These are phyloP conservation scores for Stephania cephalantha DNA, from an alignment of 164 flowering plant species.

Conservation along the genomic window DNA sequence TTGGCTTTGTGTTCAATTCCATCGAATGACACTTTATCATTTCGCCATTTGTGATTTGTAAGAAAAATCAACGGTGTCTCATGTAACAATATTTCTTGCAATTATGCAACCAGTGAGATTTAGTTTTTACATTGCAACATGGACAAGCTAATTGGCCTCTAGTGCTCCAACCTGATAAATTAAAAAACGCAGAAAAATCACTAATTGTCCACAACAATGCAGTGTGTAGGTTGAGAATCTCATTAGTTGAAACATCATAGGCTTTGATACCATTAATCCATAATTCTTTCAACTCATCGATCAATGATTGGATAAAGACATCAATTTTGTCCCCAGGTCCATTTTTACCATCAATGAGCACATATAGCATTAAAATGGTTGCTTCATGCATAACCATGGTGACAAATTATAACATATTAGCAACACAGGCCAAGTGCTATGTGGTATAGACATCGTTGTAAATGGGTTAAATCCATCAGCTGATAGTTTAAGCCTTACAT, in stretches of 20 bases:
- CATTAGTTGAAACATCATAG: neutral
- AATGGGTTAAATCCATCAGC: no score
- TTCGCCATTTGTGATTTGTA: no score
- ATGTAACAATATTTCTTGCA: neutral
- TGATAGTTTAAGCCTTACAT: no score
- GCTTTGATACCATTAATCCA: neutral
- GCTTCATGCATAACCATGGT: no score
- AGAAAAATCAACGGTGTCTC: neutral
- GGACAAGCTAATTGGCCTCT: neutral
- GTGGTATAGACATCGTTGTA: no score
- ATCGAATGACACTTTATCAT: no score
- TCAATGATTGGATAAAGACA: neutral
- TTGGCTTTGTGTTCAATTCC: no score
- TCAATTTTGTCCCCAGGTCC: neutral
- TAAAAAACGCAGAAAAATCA: neutral
- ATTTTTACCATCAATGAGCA: neutral
- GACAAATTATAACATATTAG: no score
- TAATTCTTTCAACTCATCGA: neutral
- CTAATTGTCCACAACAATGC: neutral
- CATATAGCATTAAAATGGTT: no score
- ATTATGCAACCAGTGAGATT: neutral
- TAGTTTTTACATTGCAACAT: neutral
- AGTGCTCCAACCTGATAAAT: constrained; percentile 2
- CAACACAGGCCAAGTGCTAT: no score
- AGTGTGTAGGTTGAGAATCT: neutral